phyloP scores from a whole-genome alignment of 495 filamentous ascomycete genomes.

The Pseudotulostoma volvatum region DNA sequence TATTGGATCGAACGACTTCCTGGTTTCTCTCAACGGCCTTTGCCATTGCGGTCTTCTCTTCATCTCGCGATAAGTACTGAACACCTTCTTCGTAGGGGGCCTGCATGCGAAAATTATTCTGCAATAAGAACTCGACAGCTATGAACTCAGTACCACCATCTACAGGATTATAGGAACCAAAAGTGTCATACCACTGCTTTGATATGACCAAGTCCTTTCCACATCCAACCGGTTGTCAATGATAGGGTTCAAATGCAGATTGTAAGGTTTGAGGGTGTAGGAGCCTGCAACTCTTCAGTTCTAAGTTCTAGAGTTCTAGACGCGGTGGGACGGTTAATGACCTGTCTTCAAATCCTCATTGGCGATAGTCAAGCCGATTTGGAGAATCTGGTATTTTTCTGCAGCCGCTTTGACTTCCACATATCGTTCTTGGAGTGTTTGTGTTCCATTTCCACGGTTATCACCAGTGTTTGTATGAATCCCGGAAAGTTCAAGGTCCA shows the following conservation, averaged over 20 bases:
- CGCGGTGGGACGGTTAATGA: slow-evolving; percentile 9
- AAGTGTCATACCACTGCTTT: slow-evolving; percentile 28
- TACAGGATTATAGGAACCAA: neutral
- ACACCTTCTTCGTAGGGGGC: slow-evolving; percentile 41
- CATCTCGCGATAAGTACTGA: slow-evolving; percentile 50
- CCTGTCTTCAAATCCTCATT: slow-evolving; percentile 34
- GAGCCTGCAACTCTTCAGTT: slow-evolving; percentile 18
- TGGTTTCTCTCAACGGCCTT: slow-evolving; percentile 13
- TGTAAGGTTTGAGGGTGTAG: slow-evolving; percentile 52
- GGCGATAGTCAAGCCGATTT: slow-evolving; percentile 58
- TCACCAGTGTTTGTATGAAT: slow-evolving; percentile 20
- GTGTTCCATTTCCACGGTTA: slow-evolving; percentile 9
- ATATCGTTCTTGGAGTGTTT: slow-evolving; percentile 49
- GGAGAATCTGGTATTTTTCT: slow-evolving; percentile 54
- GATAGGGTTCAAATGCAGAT: slow-evolving; percentile 45
- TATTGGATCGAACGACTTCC: slow-evolving; percentile 16
- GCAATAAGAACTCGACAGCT: slow-evolving; percentile 47
- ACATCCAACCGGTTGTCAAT: slow-evolving; percentile 31
- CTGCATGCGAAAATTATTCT: slow-evolving; percentile 46
- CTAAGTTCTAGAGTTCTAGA: neutral
- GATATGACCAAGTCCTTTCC: slow-evolving; percentile 37
- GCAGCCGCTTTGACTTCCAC: slow-evolving; percentile 45
- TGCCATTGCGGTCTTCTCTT: slow-evolving; percentile 32
- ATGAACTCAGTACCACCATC: slow-evolving; percentile 6
- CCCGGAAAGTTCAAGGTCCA: slow-evolving; percentile 69